Evolutionary conservation across 306 rosid species (phyloP).

Genomic region (Cicer arietinum): DNA sequence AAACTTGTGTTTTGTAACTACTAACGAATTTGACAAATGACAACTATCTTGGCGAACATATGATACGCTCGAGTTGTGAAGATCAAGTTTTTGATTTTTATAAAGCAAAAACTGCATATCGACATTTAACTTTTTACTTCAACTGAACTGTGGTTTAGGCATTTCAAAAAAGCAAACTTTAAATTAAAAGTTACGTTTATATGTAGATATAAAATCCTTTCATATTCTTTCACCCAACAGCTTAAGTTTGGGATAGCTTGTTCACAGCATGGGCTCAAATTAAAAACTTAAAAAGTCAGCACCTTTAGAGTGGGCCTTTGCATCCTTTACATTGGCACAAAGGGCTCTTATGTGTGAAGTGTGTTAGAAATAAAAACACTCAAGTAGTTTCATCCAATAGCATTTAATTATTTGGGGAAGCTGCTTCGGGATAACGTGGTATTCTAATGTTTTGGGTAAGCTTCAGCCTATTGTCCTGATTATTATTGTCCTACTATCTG

Average conservation of each 20-base stretch:
- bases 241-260: background rate
- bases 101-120: background rate
- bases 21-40: background rate
- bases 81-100: conserved; percentile 32
- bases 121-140: conserved; percentile 19
- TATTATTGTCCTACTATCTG: conserved; percentile 31
- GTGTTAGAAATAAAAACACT: conserved; percentile 3
- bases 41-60: background rate
- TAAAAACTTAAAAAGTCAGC: background rate
- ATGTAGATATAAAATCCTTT: background rate
- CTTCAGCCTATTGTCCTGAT: conserved; percentile 27
- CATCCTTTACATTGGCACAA: background rate
- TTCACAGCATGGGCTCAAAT: background rate
- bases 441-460: conserved; percentile 7
- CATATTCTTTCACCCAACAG: background rate
- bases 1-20: background rate
- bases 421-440: background rate
- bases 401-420: background rate
- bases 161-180: background rate
- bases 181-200: conserved; percentile 1
- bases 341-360: background rate
- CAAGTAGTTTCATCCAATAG: background rate
- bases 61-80: background rate
- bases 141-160: conserved; percentile 4
- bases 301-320: background rate